These are phyloP conservation scores for Claviceps maximensis DNA, from an alignment of 2,329 filamentous ascomycete genomes.

Conservation along the genomic window DNA sequence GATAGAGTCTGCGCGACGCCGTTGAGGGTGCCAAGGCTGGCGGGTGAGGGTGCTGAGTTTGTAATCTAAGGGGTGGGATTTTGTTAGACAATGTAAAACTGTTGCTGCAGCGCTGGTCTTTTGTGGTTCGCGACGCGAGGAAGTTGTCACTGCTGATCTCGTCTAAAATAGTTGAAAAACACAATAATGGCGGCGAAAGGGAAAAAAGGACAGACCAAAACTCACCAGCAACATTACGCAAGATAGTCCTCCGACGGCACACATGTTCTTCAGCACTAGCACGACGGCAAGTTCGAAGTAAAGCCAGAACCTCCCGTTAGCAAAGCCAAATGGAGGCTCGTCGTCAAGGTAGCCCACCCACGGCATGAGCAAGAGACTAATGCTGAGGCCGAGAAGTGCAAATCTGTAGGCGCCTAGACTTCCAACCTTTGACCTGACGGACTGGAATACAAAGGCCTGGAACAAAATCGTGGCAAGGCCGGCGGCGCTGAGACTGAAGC, in stretches of 20 bases:
- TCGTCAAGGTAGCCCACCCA: constrained; percentile 69
- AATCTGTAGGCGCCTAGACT: constrained; percentile 76
- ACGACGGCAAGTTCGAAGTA: constrained; percentile 71
- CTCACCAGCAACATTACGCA: constrained; percentile 76
- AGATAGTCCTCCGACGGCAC: constrained; percentile 77
- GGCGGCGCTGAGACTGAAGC: constrained; percentile 71
- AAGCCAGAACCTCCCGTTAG: constrained; percentile 53
- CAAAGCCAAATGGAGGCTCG: constrained; percentile 40
- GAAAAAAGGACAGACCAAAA: constrained; percentile 7
- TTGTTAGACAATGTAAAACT: neutral
- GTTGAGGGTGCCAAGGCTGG: constrained; percentile 79
- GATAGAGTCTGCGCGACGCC: constrained; percentile 89
- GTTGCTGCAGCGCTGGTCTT: neutral
- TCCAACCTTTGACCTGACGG: constrained; percentile 63
- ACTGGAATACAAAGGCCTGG: constrained; percentile 74
- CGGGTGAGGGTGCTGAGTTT: constrained; percentile 78
- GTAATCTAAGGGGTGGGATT: constrained; percentile 53
- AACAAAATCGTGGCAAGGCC: constrained; percentile 79
- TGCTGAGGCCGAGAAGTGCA: constrained; percentile 64
- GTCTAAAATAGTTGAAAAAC: too few species aligned
- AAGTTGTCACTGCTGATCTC: too few species aligned
- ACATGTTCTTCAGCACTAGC: constrained; percentile 78
- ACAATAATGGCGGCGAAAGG: too few species aligned
- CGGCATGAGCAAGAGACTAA: constrained; percentile 79
- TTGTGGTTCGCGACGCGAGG: too few species aligned